Base-by-base conservation (phyloP, 208 protist genomes). In the Trypanosoma congolense region DNA sequence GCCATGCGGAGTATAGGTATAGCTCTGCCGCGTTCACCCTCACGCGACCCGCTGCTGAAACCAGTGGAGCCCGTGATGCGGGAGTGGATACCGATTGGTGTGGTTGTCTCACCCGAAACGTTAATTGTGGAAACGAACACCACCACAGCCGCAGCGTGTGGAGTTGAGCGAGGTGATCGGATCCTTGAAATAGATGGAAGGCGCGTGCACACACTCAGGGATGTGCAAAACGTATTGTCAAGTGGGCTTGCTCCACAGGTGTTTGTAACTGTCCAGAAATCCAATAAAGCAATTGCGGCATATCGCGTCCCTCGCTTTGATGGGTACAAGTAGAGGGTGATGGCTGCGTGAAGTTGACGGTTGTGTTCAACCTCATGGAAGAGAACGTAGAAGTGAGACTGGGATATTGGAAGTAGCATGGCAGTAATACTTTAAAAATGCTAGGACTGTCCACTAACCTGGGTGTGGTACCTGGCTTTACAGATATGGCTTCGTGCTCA, bases 111-210 rank as follows among this genome's bases (percentile, higher is more conserved):
- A 0, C 36, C 45, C 4, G 49, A 43, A 35, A 16, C 48, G 28
- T 25, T 48, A 12, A 19, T 55, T 30, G 19, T 33, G n/a, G 53
- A 59, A 19, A 31, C n/a, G 1, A 8, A 48, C 8, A 24, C 21
- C n/a, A 45, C 29, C 21, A 44, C 44, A 36, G 61, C 61, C 9
- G 22, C 31, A 19, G 46, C 35, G 9, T 46, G 45, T 22, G 61
- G 61, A 9, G 49, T 67, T 28, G 42, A 42, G 24, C 43, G 46
- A 2, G 61, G 61, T 22, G 61, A 67, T 35, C 19, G 41, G 6
- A 5, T 67, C 3, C 31, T 10, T 3, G 61, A 59, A 22, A 24
- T 56, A 14, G 53, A 48, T 12, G 61, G 61, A 19, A 41, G 21
- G 9, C 12, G 45, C 19, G 53, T 67, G 31, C 51, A 21, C n/a